Conservation (phyloP, 139 green algal genomes). For the Mychonastes homosphaera region DNA sequence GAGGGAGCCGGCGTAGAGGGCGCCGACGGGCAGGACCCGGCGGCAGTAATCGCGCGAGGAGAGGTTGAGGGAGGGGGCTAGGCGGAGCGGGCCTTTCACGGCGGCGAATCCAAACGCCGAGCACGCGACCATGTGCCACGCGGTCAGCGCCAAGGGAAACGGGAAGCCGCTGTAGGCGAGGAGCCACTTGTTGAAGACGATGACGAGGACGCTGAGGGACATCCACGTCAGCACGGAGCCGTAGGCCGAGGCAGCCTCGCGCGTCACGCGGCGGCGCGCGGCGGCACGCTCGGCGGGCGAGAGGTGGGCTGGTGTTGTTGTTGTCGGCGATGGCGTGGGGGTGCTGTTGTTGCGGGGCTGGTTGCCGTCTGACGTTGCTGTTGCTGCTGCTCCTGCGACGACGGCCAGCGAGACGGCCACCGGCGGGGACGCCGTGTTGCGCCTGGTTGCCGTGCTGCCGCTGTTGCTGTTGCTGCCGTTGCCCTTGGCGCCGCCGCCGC, state of each 20-base stretch:
- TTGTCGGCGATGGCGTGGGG: no score
- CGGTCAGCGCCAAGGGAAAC: conserved; percentile 77
- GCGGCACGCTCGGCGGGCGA: no score
- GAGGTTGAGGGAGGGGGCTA: conserved; percentile 68
- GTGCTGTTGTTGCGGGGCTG: no score
- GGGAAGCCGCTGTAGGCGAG: conserved; percentile 77
- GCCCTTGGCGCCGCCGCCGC: no score
- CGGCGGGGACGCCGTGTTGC: no score
- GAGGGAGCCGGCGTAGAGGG: conserved; percentile 78
- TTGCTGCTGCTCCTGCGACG: no score
- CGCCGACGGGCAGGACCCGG: conserved; percentile 60
- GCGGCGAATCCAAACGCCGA: conserved; percentile 50
- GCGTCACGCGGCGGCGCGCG: no score
- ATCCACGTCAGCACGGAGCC: conserved; percentile 75
- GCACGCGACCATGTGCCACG: conserved; percentile 89
- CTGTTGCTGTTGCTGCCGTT: no score
- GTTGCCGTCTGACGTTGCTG: no score
- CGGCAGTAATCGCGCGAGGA: conserved; percentile 49
- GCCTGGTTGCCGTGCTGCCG: no score
- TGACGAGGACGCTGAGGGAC: conserved; percentile 58
- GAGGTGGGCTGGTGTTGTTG: no score
- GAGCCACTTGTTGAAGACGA: conserved; percentile 93
- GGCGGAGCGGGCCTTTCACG: conserved; percentile 42
- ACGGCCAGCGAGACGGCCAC: no score
- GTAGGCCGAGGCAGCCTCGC: conserved; percentile 44